Conservation (phyloP, 2,329 filamentous ascomycete genomes). For the Drechmeria coniospora region DNA sequence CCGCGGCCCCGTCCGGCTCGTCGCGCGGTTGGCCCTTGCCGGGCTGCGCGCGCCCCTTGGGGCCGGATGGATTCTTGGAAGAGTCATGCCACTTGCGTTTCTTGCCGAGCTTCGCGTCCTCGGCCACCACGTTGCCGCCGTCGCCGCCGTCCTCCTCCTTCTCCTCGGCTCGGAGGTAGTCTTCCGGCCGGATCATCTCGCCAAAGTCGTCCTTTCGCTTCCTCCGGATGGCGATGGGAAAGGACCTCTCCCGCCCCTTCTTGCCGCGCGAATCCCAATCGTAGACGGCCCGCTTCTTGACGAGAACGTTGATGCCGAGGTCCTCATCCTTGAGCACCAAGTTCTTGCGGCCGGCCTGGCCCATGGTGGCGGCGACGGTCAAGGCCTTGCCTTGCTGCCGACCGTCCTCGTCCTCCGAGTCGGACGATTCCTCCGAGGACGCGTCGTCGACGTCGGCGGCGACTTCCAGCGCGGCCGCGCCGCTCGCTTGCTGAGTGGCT, state of each 20-base stretch:
- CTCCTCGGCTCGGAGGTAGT: slow-evolving; percentile 86
- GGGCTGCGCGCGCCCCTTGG: slow-evolving; percentile 45
- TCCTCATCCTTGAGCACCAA: slow-evolving; percentile 78
- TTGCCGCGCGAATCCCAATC: slow-evolving; percentile 88
- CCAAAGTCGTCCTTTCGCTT: slow-evolving; percentile 82
- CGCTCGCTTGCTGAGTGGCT: slow-evolving; percentile 58
- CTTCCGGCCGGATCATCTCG: slow-evolving; percentile 83
- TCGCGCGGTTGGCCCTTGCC: slow-evolving; percentile 27
- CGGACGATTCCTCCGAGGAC: slow-evolving; percentile 71
- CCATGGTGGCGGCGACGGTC: slow-evolving; percentile 74
- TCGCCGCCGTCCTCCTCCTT: slow-evolving; percentile 60
- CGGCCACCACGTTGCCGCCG: slow-evolving; percentile 17
- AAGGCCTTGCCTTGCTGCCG: slow-evolving; percentile 86
- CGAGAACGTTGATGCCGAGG: slow-evolving; percentile 75
- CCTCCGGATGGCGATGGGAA: slow-evolving; percentile 68
- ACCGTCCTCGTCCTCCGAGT: slow-evolving; percentile 75
- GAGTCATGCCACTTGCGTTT: slow-evolving; percentile 87
- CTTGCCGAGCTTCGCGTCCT: slow-evolving; percentile 59
- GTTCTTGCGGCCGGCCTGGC: slow-evolving; percentile 73
- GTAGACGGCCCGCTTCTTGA: slow-evolving; percentile 79
- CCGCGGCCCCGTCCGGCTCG: slow-evolving; percentile 23
- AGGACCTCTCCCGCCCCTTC: slow-evolving; percentile 82
- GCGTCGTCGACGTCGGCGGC: slow-evolving; percentile 68
- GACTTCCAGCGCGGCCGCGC: slow-evolving; percentile 50
- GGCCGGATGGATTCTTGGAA: slow-evolving; percentile 17